Evolutionary conservation across 257 asterid species (phyloP), one percentile per base, ranked within the genome.

Genomic region (Solanum chilense): DNA sequence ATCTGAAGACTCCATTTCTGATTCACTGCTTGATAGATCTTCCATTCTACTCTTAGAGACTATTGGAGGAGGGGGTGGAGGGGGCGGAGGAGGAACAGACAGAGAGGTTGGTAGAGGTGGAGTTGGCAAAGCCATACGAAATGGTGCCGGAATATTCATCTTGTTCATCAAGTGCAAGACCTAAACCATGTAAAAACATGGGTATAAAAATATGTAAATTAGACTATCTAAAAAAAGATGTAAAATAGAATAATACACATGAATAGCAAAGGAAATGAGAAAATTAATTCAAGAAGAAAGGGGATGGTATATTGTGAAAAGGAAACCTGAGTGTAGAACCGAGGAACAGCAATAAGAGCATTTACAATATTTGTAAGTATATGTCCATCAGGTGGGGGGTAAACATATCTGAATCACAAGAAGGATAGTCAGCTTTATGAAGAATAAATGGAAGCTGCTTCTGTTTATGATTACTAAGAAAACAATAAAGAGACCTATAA

Each of bases 131-230:
- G 99, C 98, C 89, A 89, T 92, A 87, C 98, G 94, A 78, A 97
- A 97, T 86, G 98, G 99, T 89, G 98, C 98, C 31, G 99, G 99
- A 88, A 97, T 94, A 89, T 94, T 97, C 99, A 95, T 95, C 92
- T 97, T 97, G 94, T 97, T 97, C 99, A 97, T 97, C 95, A 97
- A 90, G 93, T 97, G 99, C 92, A 97, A 92, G 85, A 97, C 99
- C 99, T 97, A 90, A 69, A 83, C 42, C 73, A 82, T 23, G 85
- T 56, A 76, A 42, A 35, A 41, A 78, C 21, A 69, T 45, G 18
- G 52, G 44, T 25, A 31, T 21, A 33, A 74, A 58, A 73, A 49
- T n/a, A 31, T 39, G 75, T 41, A 82, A 35, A 18, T 8, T 42
- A 41, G 62, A 35, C 68, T 21, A 56, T 60, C 25, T 39, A 25